Evolutionary conservation across 1,284 basidiomycete genomes (phyloP), one percentile per base, ranked within the genome.

Genomic region (Heterobasidion occidentale): DNA sequence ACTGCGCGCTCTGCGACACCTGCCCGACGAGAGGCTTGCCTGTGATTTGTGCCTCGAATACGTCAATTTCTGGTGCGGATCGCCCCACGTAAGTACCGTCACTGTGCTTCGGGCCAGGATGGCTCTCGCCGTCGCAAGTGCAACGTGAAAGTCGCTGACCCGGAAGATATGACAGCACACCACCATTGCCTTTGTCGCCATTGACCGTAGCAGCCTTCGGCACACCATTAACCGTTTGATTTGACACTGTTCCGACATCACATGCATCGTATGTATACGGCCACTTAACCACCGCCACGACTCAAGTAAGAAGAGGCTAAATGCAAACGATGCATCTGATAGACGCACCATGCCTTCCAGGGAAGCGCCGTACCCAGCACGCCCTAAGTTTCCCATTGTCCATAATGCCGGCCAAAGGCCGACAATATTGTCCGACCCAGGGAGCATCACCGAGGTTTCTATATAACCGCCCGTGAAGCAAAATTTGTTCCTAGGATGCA

Each of bases 391-490:
- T 19, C 77, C 78, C 77, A 79, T 77, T 2, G 72, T 72, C 77
- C 78, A 59, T 38, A 61, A 70, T 35, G 76, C 77, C 35, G 78
- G 79, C 78, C 78, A 83, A 56, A 81, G 69, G 51, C 84, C 84
- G 46, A 61, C 54, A 45, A 80, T 60, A 56, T 76, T 77, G 64
- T 79, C 83, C 15, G 72, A 71, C 0, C 95, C 96, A 0, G 96
- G 95, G 9, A 98, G 73, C n/a, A 79, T 81, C 15, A 94, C 84
- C 6, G 80, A 78, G 5, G 80, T 79, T 63, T 87, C 80, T 52
- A 93, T 71, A 58, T 90, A 74, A 33, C 91, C 91, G 38, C 92
- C 92, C 1, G 90, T 94, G 73, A 98, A 98, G 71, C 95, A 98
- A 65, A 98, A 90, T 69, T 97, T 93, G 70, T 94, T 94, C 92